Evolutionary conservation across 2,329 filamentous ascomycete species (phyloP).

Genomic region (Phyllosticta capitalensis): DNA sequence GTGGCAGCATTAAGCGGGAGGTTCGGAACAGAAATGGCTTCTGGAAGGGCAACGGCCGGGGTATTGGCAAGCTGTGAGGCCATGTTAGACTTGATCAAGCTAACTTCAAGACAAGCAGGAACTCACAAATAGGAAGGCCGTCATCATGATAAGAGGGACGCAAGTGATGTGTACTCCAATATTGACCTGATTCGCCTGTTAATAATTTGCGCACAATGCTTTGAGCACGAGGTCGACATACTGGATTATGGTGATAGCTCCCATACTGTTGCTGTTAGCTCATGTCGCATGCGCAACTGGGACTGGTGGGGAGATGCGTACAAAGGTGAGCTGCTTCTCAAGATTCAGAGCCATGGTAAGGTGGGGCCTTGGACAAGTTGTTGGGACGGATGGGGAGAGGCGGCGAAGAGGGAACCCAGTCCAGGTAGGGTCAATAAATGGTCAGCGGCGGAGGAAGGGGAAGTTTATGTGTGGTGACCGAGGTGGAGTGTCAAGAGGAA

Average conservation of each 20-base stretch:
- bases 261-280: slow-evolving; percentile 53
- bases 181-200: slow-evolving; percentile 48
- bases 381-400: slow-evolving; percentile 1
- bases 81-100: neutral
- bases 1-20: slow-evolving; percentile 53
- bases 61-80: slow-evolving; percentile 45
- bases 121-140: slow-evolving; percentile 61
- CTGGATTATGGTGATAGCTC: slow-evolving; percentile 68
- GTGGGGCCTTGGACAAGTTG: neutral
- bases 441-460: neutral
- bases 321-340: slow-evolving; percentile 73
- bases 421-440: neutral
- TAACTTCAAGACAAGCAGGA: neutral
- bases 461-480: neutral
- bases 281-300: neutral
- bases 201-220: slow-evolving; percentile 15
- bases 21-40: slow-evolving; percentile 44
- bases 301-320: slow-evolving; percentile 38
- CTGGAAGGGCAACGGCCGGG: slow-evolving; percentile 44
- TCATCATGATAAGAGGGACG: slow-evolving; percentile 66
- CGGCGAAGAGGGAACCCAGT: slow-evolving; percentile 7
- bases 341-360: slow-evolving; percentile 55
- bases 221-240: slow-evolving; percentile 26
- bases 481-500: neutral
- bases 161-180: slow-evolving; percentile 70